These are phyloP conservation scores for Entonaema liquescens DNA, from an alignment of 495 filamentous ascomycete species.

Conservation along the genomic window DNA sequence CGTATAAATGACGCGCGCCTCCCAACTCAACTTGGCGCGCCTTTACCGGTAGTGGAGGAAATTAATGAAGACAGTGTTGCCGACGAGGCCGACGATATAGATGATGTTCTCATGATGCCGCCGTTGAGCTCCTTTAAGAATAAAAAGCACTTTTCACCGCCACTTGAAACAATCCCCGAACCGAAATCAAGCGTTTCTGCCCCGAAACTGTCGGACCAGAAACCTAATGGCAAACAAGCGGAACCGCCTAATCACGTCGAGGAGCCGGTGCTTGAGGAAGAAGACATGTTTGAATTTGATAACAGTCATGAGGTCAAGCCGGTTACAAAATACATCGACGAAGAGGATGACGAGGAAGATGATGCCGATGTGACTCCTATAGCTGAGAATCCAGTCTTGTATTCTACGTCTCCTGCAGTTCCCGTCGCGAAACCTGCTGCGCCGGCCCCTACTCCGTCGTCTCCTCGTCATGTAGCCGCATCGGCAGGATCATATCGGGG, in stretches of 20 bases:
- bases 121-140: conserved; percentile 42
- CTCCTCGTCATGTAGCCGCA: conserved; percentile 27
- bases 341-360: conserved; percentile 34
- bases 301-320: conserved; percentile 5
- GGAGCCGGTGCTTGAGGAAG: conserved; percentile 31
- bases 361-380: conserved; percentile 35
- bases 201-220: not conserved
- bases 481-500: conserved; percentile 57
- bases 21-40: conserved; percentile 25
- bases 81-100: conserved; percentile 24
- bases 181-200: conserved; percentile 1
- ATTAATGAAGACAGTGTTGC: conserved; percentile 14
- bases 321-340: conserved; percentile 39
- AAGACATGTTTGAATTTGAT: conserved; percentile 46
- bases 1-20: conserved; percentile 34
- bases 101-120: conserved; percentile 41
- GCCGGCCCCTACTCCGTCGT: conserved; percentile 20
- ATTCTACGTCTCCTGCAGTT: conserved; percentile 34
- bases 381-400: conserved; percentile 35
- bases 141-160: conserved; percentile 41
- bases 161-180: conserved; percentile 19
- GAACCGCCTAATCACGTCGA: not conserved
- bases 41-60: conserved; percentile 25
- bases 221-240: not conserved
- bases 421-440: conserved; percentile 36